Conservation (phyloP, 805 yeast species). For the Schwanniomyces sp. region DNA sequence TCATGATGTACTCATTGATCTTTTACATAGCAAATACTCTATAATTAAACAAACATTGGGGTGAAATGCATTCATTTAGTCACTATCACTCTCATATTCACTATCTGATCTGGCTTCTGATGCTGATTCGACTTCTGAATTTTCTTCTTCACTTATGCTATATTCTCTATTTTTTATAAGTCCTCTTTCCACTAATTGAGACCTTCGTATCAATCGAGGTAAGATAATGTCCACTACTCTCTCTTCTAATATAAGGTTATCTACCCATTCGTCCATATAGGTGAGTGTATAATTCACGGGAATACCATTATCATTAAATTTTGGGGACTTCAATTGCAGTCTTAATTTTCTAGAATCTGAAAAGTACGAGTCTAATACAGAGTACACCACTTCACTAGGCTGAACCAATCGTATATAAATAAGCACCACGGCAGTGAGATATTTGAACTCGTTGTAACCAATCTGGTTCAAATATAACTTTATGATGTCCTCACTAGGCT, state of each 20-base stretch:
- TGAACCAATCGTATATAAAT: conserved; percentile 58
- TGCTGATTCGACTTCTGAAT: conserved; percentile 2
- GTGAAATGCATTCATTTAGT: conserved; percentile 13
- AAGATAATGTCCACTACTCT: conserved; percentile 73
- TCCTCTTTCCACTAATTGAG: conserved; percentile 42
- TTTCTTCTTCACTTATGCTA: conserved; percentile 21
- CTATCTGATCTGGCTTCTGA: neutral
- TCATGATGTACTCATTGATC: too few relatives aligned
- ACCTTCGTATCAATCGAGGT: conserved; percentile 56
- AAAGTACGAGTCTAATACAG: conserved; percentile 52
- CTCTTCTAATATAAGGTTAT: conserved; percentile 52
- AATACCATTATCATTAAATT: conserved; percentile 17
- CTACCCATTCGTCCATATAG: conserved; percentile 75
- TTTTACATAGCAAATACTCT: too few relatives aligned
- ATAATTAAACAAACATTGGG: too few relatives aligned
- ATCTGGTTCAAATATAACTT: conserved; percentile 55
- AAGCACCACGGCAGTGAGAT: conserved; percentile 66
- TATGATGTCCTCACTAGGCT: conserved; percentile 62
- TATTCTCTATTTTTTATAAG: conserved; percentile 40
- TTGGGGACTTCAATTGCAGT: conserved; percentile 28
- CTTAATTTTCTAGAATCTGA: conserved; percentile 72
- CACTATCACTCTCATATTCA: conserved; percentile 39
- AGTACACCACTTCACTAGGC: conserved; percentile 39
- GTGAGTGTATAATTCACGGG: conserved; percentile 34
- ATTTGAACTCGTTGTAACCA: conserved; percentile 62